phyloP scores from a whole-genome alignment of 805 yeast genomes.

The Monosporozyma unispora region DNA sequence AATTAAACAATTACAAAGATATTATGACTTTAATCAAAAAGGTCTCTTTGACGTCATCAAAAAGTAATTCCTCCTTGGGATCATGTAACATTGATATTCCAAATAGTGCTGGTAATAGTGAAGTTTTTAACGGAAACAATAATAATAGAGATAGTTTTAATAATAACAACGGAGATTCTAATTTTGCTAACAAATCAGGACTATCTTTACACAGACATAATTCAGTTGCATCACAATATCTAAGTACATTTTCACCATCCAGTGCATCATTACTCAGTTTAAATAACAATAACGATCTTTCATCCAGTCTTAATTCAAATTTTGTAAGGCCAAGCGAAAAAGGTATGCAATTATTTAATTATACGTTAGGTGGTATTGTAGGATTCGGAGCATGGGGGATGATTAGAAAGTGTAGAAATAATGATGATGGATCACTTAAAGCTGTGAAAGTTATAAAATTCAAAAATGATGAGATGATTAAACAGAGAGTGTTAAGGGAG shows the following conservation, averaged over 20 bases:
- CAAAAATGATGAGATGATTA: constrained; percentile 39
- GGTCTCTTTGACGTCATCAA: constrained; percentile 17
- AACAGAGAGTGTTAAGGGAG: constrained; percentile 58
- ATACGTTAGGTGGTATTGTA: constrained; percentile 59
- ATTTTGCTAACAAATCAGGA: not conserved
- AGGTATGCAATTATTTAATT: constrained; percentile 58
- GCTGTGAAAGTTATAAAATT: constrained; percentile 62
- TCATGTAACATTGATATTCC: not conserved
- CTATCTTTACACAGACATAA: constrained; percentile 19
- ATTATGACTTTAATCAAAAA: constrained; percentile 26
- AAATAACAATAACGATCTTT: constrained; percentile 1
- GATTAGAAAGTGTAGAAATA: constrained; percentile 55
- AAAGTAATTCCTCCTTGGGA: constrained; percentile 18
- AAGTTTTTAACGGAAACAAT: not conserved
- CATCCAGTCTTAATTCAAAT: not conserved
- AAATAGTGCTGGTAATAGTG: not conserved
- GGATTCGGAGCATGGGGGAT: constrained; percentile 91
- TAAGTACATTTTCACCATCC: constrained; percentile 29
- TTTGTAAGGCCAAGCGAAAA: constrained; percentile 40
- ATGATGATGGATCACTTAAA: constrained; percentile 27
- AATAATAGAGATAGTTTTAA: not conserved
- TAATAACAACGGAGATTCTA: not conserved
- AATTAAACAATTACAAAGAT: constrained; percentile 28
- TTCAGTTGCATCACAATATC: constrained; percentile 28
- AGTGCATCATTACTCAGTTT: constrained; percentile 1